Evolutionary conservation across 2,329 filamentous ascomycete genomes (phyloP).

Genomic region (Phoma herbarum): DNA sequence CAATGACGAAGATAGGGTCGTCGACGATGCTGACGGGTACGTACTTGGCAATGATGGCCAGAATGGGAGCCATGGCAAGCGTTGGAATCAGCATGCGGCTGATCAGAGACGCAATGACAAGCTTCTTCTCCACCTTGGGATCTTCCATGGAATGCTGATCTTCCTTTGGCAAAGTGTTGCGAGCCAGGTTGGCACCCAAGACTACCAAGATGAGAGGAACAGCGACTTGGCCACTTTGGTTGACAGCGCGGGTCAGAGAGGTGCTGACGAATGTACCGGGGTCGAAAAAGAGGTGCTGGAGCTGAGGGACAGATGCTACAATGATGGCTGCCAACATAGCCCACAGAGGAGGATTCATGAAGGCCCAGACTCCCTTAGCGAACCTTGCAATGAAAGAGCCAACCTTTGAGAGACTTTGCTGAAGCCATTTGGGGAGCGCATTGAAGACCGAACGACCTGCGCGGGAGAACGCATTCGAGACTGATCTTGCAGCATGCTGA

Average conservation of each 20-base stretch:
- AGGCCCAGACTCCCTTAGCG: conserved; percentile 78
- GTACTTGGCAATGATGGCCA: conserved; percentile 88
- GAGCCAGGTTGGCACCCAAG: conserved; percentile 90
- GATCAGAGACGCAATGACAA: conserved; percentile 85
- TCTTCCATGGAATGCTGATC: conserved; percentile 75
- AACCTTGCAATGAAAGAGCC: conserved; percentile 60
- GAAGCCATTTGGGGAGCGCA: conserved; percentile 62
- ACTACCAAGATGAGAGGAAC: conserved; percentile 96
- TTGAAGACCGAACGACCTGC: conserved; percentile 55
- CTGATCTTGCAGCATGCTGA: conserved; percentile 31
- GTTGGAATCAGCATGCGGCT: conserved; percentile 94
- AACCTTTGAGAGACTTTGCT: conserved; percentile 58
- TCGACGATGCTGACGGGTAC: conserved; percentile 93
- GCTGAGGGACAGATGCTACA: conserved; percentile 82
- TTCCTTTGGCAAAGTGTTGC: conserved; percentile 81
- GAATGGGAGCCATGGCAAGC: conserved; percentile 86
- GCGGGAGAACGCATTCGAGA: conserved; percentile 40
- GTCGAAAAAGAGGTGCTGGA: conserved; percentile 88
- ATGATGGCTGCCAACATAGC: conserved; percentile 93
- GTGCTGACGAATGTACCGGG: conserved; percentile 91
- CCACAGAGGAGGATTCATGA: conserved; percentile 99
- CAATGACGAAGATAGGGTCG: conserved; percentile 97
- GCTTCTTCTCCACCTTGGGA: conserved; percentile 70
- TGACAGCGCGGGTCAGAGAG: conserved; percentile 87
- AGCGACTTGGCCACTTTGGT: conserved; percentile 86